A percentile compares a stretch with the other conserved stretches of the same genome.
phyloP scores from a whole-genome alignment of 306 rosid genomes.

The Elaeagnus macrophylla region DNA sequence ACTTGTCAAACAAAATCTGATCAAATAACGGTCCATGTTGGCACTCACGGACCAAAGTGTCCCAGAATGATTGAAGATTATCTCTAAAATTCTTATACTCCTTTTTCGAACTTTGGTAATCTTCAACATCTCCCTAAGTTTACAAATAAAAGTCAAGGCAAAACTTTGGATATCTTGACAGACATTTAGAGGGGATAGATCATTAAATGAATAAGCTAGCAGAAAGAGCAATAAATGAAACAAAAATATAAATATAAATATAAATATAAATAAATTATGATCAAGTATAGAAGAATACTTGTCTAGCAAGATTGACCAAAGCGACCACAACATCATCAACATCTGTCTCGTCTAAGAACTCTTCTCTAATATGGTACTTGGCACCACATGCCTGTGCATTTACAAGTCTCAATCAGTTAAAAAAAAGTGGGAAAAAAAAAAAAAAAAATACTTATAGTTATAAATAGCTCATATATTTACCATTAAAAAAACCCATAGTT shows the following conservation, averaged over 20 bases:
- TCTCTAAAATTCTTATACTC: conserved; percentile 81
- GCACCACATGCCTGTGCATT: conserved; percentile 84
- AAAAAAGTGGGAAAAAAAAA: neutral
- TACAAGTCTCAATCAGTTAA: conserved; percentile 18
- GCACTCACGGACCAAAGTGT: conserved; percentile 69
- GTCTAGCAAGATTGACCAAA: conserved; percentile 76
- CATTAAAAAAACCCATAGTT: conserved; percentile 4
- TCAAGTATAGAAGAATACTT: conserved; percentile 34
- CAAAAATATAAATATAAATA: neutral
- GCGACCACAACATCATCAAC: conserved; percentile 94
- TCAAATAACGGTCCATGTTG: conserved; percentile 92
- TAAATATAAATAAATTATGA: conserved; percentile 9
- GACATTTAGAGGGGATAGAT: neutral
- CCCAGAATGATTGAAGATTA: conserved; percentile 83
- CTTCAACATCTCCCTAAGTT: conserved; percentile 78
- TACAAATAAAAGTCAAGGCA: conserved; percentile 22
- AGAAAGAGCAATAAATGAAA: neutral
- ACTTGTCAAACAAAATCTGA: conserved; percentile 88
- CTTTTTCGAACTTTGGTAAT: conserved; percentile 85
- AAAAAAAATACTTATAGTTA: conserved; percentile 3
- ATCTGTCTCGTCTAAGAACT: conserved; percentile 70
- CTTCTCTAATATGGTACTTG: conserved; percentile 55
- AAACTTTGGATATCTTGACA: conserved; percentile 15
- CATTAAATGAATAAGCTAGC: neutral
- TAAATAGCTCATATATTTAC: conserved; percentile 1